Base-by-base conservation (phyloP, 331 rosid species). In the Malus hybrid region DNA sequence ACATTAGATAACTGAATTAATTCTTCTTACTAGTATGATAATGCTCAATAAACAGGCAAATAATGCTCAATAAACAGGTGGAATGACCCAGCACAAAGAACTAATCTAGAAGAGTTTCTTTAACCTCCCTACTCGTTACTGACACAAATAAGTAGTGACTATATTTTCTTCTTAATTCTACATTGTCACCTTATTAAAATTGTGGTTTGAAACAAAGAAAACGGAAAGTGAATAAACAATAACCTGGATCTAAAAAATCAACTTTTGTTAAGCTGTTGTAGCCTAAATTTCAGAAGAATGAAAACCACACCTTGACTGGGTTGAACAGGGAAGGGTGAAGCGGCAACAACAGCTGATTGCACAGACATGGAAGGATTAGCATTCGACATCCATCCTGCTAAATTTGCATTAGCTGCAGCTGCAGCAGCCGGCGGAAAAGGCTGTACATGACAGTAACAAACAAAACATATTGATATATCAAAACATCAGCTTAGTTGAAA, bases 311-410 rank as follows among this genome's bases (percentile, higher is more conserved):
- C 93, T 86, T 74, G 86, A 81, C 72, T 78, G 29, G 78, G 81
- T 59, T 60, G 82, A 82, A 67, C 80, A 32, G 90, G 73, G 59
- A 85, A 62, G 29, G 82, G 67, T 67, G 89, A 80, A 65, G 81
- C 82, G 32, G 80, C 79, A 18, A 71, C 78, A 8, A 61, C 70
- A 83, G 75, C 56, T 69, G 85, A 67, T 57, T 81, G 86, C 69
- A 86, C 73, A 46, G 88, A 73, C 71, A 86, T 46, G 44, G 85
- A 78, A 34, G 86, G 83, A 83, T 78, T 69, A 28, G 71, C 78
- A 81, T 81, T 83, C 46, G 71, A 50, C 87, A 87, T 75, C 89
- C 89, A 78, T 73, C 86, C 87, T 9, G 80, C 83, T 59, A 82
- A 69, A 73, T 82, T 87, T 9, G 82, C 81, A 80, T 73, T 82